Evolutionary conservation across 345 rosid species (phyloP), one percentile per base, ranked within the genome.

Genomic region (Salix viminalis): DNA sequence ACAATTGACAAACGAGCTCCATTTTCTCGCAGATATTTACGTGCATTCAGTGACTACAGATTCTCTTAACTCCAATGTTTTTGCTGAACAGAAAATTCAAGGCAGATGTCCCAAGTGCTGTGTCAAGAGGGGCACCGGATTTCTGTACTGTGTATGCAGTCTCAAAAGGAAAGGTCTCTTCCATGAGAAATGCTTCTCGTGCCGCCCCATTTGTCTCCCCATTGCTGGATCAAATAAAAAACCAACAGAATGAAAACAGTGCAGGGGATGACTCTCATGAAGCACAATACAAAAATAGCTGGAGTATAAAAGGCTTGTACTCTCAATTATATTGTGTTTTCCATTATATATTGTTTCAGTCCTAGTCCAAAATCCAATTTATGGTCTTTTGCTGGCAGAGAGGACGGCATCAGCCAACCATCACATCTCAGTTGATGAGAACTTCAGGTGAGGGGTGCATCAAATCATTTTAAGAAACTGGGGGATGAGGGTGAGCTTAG

Each of bases 131-230:
- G 23, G 91, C 89, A 71, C 97, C 97, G 1, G 99, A 90, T 80
- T 96, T 96, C 84, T 96, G 98, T 79, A 91, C 79, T 4, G 94
- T 93, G 23, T 93, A 88, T 73, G 86, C 92, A 73, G 85, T 93
- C 75, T 83, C 92, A 14, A 96, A 93, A 86, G 92, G 94, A 76
- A 96, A 90, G 84, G 56, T 92, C 21, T 89, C 96, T 67, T 85
- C 97, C 0, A 74, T 84, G 7, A 76, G 88, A 26, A 68, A 84
- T 68, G 92, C 98, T 42, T 61, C 88, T 74, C 92, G 88, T 77
- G 28, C 85, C 12, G 90, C 91, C 16, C 93, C 99, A 13, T 81
- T 75, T 75, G 54, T 80, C 18, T 93, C 98, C 61, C 98, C 99
- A 0, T 73, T 96, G 5, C 77, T 85, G 0, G 80, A 82, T 37